Conservation (phyloP, 805 yeast genomes). For the Ogataea dorogensis region DNA sequence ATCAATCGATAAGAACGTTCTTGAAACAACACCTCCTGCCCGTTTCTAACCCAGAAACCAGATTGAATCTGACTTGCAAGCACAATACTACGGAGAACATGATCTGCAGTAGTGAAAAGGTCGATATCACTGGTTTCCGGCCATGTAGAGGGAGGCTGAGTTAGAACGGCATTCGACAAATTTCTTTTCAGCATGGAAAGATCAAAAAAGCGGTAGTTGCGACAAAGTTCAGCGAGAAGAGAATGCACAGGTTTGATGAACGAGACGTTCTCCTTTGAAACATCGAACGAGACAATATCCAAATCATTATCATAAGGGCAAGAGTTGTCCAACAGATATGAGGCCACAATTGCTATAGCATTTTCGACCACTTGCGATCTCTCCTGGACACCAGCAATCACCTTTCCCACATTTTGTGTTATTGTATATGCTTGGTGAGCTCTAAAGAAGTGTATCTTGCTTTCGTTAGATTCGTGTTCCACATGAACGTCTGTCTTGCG, state of each 20-base stretch:
- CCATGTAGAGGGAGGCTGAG: conserved; percentile 13
- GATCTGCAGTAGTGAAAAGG: conserved; percentile 50
- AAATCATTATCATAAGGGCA: conserved; percentile 29
- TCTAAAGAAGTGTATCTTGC: conserved; percentile 46
- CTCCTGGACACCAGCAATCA: conserved; percentile 23
- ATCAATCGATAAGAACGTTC: conserved; percentile 18
- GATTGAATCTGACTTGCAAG: conserved; percentile 58
- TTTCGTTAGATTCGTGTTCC: conserved; percentile 52
- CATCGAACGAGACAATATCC: conserved; percentile 33
- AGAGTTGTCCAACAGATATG: conserved; percentile 32
- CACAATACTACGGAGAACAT: conserved; percentile 58
- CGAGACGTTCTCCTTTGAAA: conserved; percentile 49
- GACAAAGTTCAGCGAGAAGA: conserved; percentile 46
- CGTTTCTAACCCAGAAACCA: conserved; percentile 77
- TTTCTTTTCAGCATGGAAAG: conserved; percentile 16
- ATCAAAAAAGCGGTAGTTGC: conserved; percentile 33
- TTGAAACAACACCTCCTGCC: conserved; percentile 37
- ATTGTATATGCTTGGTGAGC: conserved; percentile 26
- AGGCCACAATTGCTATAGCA: conserved; percentile 38
- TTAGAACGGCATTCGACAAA: conserved; percentile 12
- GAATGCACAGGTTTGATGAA: conserved; percentile 62
- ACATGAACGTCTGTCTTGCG: conserved; percentile 72
- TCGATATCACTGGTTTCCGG: conserved; percentile 27
- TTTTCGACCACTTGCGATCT: conserved; percentile 25
- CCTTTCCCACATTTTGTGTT: conserved; percentile 25